These are phyloP conservation scores for Fusarium aywerte DNA, from an alignment of 2,329 filamentous ascomycete species.

Conservation along the genomic window DNA sequence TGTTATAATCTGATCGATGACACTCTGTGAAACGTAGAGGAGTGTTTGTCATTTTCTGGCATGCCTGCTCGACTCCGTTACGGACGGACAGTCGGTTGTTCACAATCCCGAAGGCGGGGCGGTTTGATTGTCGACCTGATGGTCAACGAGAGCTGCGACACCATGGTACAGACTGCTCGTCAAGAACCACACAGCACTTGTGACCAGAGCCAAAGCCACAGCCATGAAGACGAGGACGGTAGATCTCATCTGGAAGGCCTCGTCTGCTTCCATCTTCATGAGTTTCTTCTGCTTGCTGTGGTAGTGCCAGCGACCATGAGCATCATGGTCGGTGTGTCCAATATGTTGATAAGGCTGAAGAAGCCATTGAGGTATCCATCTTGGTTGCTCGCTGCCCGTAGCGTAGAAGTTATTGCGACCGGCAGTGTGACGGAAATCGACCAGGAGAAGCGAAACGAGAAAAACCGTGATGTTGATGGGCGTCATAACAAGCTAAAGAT, in stretches of 20 bases:
- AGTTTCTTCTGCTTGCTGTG: slow-evolving; percentile 69
- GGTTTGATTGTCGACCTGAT: slow-evolving; percentile 13
- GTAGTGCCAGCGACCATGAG: slow-evolving; percentile 56
- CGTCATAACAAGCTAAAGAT: slow-evolving; percentile 63
- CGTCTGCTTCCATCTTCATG: slow-evolving; percentile 69
- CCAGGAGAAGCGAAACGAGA: slow-evolving; percentile 70
- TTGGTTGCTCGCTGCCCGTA: slow-evolving; percentile 47
- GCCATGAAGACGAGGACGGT: slow-evolving; percentile 64
- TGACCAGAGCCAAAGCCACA: slow-evolving; percentile 38
- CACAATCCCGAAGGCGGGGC: slow-evolving; percentile 13
- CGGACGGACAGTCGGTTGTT: background rate
- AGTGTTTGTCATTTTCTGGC: background rate
- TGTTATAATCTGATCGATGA: background rate
- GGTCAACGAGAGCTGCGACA: slow-evolving; percentile 19
- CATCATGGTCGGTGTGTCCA: slow-evolving; percentile 37
- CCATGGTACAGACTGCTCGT: slow-evolving; percentile 30
- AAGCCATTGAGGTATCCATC: slow-evolving; percentile 35
- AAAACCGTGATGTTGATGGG: slow-evolving; percentile 73
- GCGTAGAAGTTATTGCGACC: slow-evolving; percentile 56
- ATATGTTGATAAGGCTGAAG: slow-evolving; percentile 55
- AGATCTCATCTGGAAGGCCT: slow-evolving; percentile 70
- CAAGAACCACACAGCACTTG: slow-evolving; percentile 29
- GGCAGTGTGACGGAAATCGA: slow-evolving; percentile 67
- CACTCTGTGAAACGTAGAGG: slow-evolving; percentile 5
- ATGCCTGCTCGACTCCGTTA: slow-evolving; percentile 2